Conservation (phyloP, 1,284 basidiomycete species). For the Sporisorium exsertum region DNA sequence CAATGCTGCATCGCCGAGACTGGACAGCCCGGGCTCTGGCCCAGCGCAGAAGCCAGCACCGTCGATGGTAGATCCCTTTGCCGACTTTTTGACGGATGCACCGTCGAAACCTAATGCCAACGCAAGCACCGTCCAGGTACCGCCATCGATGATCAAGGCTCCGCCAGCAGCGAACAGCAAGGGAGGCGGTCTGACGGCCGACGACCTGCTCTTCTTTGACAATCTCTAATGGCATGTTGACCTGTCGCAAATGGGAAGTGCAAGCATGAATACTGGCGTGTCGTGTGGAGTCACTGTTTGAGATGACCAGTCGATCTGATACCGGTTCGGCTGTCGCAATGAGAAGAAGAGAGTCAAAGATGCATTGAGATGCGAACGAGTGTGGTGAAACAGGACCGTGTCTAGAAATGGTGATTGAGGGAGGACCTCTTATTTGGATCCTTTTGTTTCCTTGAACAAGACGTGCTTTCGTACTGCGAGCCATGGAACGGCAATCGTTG, state of each 20-base stretch:
- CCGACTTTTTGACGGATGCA: slow-evolving; percentile 31
- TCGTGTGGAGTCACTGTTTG: too few relatives aligned
- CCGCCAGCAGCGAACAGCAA: slow-evolving; percentile 10
- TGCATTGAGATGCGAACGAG: slow-evolving; percentile 4
- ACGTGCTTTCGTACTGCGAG: slow-evolving; percentile 63
- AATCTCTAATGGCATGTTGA: slow-evolving; percentile 17
- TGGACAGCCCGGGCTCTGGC: neutral
- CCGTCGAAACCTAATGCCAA: slow-evolving; percentile 10
- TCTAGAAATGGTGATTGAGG: neutral
- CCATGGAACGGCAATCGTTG: neutral
- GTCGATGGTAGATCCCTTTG: slow-evolving; percentile 16
- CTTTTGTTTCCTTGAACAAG: slow-evolving; percentile 63
- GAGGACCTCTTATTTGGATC: slow-evolving; percentile 37
- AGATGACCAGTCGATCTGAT: neutral
- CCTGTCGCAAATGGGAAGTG: neutral
- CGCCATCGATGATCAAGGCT: neutral
- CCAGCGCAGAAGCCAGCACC: neutral
- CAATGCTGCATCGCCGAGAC: slow-evolving; percentile 17
- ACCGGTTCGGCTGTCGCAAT: neutral
- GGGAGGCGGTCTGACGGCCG: slow-evolving; percentile 31
- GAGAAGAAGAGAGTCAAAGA: neutral
- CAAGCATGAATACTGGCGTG: neutral
- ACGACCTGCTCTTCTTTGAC: slow-evolving; percentile 51
- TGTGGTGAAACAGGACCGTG: neutral
- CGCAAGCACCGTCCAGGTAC: neutral